Percentiles rank a stretch among this genome's conserved stretches.
phyloP scores from a whole-genome alignment of 768 basidiomycete genomes.

The Albatrellus ellisii region DNA sequence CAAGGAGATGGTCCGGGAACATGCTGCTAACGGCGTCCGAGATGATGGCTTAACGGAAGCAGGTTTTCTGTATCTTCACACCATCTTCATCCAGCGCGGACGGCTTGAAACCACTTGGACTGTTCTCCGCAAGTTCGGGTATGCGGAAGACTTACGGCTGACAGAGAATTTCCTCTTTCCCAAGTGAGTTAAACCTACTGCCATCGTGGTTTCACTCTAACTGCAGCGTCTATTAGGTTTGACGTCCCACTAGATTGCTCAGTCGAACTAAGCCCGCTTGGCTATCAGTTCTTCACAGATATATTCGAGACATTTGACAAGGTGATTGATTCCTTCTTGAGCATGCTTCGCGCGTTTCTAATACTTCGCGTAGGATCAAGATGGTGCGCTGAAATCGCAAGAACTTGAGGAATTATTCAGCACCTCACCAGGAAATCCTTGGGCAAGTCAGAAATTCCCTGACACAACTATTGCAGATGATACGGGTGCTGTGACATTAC shows the following conservation, averaged over 20 bases:
- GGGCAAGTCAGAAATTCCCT: slow-evolving; percentile 83
- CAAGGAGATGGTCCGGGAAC: slow-evolving; percentile 76
- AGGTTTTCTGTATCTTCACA: slow-evolving; percentile 91
- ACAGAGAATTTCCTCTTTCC: slow-evolving; percentile 82
- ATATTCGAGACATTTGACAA: slow-evolving; percentile 95
- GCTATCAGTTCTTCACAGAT: slow-evolving; percentile 95
- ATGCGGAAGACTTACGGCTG: slow-evolving; percentile 86
- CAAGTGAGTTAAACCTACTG: slow-evolving; percentile 40
- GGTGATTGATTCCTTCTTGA: slow-evolving; percentile 24
- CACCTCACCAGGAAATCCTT: slow-evolving; percentile 92
- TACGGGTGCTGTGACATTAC: slow-evolving; percentile 82
- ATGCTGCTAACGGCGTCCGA: slow-evolving; percentile 61
- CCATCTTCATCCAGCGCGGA: slow-evolving; percentile 92
- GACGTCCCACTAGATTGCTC: slow-evolving; percentile 92
- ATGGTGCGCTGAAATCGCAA: slow-evolving; percentile 74
- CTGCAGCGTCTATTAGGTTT: slow-evolving; percentile 37
- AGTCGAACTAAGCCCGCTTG: slow-evolving; percentile 86
- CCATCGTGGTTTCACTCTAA: slow-evolving; percentile 9
- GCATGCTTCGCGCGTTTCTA: too few species aligned
- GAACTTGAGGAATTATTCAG: slow-evolving; percentile 87
- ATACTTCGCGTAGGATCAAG: slow-evolving; percentile 59
- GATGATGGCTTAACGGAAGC: slow-evolving; percentile 80
- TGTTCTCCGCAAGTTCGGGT: slow-evolving; percentile 87
- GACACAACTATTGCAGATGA: slow-evolving; percentile 84
- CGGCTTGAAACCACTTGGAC: slow-evolving; percentile 98